Evolutionary conservation across 768 basidiomycete genomes (phyloP), one percentile per base, ranked within the genome.

Genomic region (Suillus spraguei): DNA sequence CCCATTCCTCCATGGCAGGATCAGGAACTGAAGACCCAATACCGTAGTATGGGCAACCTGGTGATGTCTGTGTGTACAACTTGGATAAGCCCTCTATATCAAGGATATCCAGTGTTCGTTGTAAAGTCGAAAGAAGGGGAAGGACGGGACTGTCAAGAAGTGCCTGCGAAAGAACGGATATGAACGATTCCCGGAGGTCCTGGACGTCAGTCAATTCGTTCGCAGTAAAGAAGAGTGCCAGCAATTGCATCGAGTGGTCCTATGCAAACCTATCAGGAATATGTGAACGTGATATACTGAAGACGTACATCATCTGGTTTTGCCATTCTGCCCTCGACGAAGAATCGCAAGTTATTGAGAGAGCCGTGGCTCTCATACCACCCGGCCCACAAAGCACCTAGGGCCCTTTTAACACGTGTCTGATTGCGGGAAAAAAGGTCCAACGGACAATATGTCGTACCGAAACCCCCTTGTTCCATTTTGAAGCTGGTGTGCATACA

Each of bases 391-490:
- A n/a, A n/a, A n/a, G n/a, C n/a, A n/a, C n/a, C n/a, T n/a, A n/a
- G n/a, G n/a, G 55, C 95, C 14, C 77, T 80, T n/a, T 65, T 71
- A 36, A 93, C 74, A 10, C 95, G 85, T n/a, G 41, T 60, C 56
- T 82, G 75, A 28, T 93, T 83, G 2, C 81, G 80, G 17, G 95
- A 96, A 74, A 87, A 98, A 28, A 99, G 80, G 76, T 99, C 97
- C 62, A 99, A 78, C 4, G 97, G 96, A 73, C 95, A 96, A 74
- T 94, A 99, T 11, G 65, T 66, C 7, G 77, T 76, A 20, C 80
- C 71, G 28, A 79, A 72, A 58, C 69, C 67, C 35, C 65, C 61
- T 39, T 78, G 70, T 39, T 72, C 68, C 28, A 73, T 69, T 71
- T 80, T 87, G 70, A 87, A 71, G 64, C 85, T 80, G 86, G 28